Evolutionary conservation across 2,329 filamentous ascomycete genomes (phyloP).

Genomic region (Verticillium isaacii): DNA sequence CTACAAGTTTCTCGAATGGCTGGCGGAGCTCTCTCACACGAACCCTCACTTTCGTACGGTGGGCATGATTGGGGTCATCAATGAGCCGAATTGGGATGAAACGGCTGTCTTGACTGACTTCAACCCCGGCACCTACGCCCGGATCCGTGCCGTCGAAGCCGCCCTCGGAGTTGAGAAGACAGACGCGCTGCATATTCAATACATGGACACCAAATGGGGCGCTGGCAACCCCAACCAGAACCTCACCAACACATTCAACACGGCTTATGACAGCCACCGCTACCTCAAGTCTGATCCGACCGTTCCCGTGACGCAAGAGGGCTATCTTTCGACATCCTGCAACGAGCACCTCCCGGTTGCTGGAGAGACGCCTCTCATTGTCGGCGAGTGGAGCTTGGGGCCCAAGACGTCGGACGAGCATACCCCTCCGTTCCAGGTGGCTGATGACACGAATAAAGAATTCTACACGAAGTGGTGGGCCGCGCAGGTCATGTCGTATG

Average conservation of each 20-base stretch:
- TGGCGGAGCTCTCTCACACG: constrained; percentile 46
- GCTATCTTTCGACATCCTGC: constrained; percentile 49
- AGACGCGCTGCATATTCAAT: constrained; percentile 46
- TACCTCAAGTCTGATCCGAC: constrained; percentile 51
- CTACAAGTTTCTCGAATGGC: constrained; percentile 49
- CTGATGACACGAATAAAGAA: constrained; percentile 21
- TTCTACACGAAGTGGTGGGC: constrained; percentile 56
- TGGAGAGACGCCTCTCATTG: constrained; percentile 36
- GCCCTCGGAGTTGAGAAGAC: constrained; percentile 32
- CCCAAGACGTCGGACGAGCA: constrained; percentile 43
- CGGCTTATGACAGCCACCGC: constrained; percentile 54
- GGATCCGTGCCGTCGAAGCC: constrained; percentile 44
- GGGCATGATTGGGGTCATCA: constrained; percentile 54
- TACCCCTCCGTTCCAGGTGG: constrained; percentile 15
- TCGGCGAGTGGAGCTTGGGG: constrained; percentile 55
- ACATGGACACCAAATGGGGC: constrained; percentile 47
- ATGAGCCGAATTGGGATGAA: constrained; percentile 43
- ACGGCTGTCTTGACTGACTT: constrained; percentile 1
- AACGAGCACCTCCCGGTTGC: constrained; percentile 36
- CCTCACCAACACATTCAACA: constrained; percentile 35
- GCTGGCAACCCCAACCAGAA: constrained; percentile 46
- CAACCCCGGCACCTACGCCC: no score
- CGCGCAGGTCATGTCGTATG: constrained; percentile 50
- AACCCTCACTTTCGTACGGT: constrained; percentile 46
- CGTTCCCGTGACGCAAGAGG: constrained; percentile 36